Base-by-base conservation (phyloP, 169 alveolate species). In the Plasmodium blacklocki region DNA sequence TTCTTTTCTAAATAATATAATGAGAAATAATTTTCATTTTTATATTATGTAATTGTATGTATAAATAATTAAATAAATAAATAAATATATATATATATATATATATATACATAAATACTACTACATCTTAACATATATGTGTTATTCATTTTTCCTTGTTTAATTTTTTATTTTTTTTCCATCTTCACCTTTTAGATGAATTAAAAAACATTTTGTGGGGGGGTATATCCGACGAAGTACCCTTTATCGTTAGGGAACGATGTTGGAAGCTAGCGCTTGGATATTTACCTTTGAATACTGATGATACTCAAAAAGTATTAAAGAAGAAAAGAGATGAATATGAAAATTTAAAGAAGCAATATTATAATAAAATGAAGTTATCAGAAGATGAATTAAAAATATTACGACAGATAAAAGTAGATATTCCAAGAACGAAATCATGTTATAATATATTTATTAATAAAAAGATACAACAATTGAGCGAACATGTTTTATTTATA, bases 401-500 rank as follows among this genome's bases (percentile, higher is more conserved):
- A 59, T 83, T 89, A 56, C 91, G 93, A 59, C 96, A 97, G 94
- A 96, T 97, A 29, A 94, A 88, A 73, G 97, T 96, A 43, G 99
- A 97, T 88, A 88, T 96, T 50, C 98, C 99, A 11, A 75, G 99
- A 63, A 97, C 99, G 8, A 93, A 92, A 75, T 95, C 96, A 12
- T 96, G 95, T 67, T 80, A 91, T 54, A 91, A 94, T 60, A 86
- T 95, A 54, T 94, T 97, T 91, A 93, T 91, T 78, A 93, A 94
- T 73, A 93, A 95, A 47, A 93, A 93, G 59, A 93, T 97, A 19
- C 97, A 95, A 86, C 88, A 74, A 56, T 87, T 96, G 89, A 95
- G 97, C 96, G 98, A 95, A 86, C 93, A 98, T 60, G 95, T 97
- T 11, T 94, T 97, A 73, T 97, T 95, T 78, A 93, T 97, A 18